A percentile compares a stretch with the other conserved stretches of the same genome.
These are phyloP conservation scores for Cercospora canescens DNA, from an alignment of 2,329 filamentous ascomycete species.

Conservation along the genomic window DNA sequence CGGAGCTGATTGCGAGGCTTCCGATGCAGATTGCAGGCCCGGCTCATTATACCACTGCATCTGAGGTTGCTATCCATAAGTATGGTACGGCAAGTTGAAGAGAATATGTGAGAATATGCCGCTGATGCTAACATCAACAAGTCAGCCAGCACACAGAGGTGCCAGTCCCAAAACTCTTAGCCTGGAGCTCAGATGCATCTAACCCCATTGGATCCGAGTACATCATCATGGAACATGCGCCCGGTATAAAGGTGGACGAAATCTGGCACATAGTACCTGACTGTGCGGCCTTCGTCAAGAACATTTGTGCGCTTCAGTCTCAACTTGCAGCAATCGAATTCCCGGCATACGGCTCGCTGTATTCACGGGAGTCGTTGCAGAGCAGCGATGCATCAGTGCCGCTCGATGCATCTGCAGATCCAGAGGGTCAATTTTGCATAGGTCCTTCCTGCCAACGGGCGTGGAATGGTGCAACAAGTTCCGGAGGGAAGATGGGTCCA, in stretches of 20 bases:
- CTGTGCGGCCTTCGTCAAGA: background rate
- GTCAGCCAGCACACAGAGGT: conserved; percentile 10
- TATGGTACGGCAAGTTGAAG: conserved; percentile 22
- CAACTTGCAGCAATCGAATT: conserved; percentile 7
- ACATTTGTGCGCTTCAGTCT: conserved; percentile 6
- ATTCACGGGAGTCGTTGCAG: background rate
- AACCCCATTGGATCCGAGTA: conserved; percentile 26
- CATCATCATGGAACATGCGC: conserved; percentile 30
- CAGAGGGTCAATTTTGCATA: background rate
- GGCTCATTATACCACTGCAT: conserved; percentile 31
- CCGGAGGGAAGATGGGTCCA: background rate
- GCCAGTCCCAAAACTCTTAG: conserved; percentile 26
- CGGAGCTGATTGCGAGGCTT: conserved; percentile 37
- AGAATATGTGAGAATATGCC: background rate
- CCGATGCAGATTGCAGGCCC: conserved; percentile 36
- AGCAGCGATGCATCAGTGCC: background rate
- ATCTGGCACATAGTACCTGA: conserved; percentile 28
- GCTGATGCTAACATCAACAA: background rate
- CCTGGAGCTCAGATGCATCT: conserved; percentile 20
- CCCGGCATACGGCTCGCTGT: background rate
- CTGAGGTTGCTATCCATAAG: conserved; percentile 34
- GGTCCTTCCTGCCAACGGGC: background rate
- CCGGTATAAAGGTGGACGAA: conserved; percentile 35
- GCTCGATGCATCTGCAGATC: background rate
- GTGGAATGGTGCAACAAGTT: background rate